Conservation (phyloP, 2,329 filamentous ascomycete genomes). For the Penicillium sp. region DNA sequence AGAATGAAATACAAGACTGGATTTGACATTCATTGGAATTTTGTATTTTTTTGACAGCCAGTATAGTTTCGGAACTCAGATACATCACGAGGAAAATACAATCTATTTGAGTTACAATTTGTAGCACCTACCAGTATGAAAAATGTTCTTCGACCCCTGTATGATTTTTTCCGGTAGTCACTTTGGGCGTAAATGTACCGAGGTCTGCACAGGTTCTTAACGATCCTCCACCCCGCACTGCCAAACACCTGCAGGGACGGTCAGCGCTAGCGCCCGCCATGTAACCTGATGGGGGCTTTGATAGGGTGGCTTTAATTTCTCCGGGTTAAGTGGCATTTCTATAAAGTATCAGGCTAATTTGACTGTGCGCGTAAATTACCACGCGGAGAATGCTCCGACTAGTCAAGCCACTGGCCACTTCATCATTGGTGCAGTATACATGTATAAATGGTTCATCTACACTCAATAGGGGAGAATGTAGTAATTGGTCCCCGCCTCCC, state of each 20-base stretch:
- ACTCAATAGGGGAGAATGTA: accelerated
- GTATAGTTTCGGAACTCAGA: neutral
- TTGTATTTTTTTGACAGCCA: neutral
- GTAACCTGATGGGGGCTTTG: neutral
- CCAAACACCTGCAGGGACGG: neutral
- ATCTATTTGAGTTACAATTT: neutral
- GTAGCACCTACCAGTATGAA: neutral
- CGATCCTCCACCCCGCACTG: neutral
- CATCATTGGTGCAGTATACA: neutral
- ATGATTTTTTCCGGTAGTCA: neutral
- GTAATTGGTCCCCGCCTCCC: too few relatives aligned
- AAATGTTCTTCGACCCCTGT: neutral
- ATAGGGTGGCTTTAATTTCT: neutral
- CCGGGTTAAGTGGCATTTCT: neutral
- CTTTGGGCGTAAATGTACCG: neutral
- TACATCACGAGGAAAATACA: neutral
- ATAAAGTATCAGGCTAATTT: neutral
- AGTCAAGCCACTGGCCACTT: slow-evolving; percentile 3
- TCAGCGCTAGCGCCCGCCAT: neutral
- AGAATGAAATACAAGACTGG: neutral
- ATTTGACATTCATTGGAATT: neutral
- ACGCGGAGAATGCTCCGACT: slow-evolving; percentile 16
- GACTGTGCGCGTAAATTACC: neutral
- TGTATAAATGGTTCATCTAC: too few relatives aligned
- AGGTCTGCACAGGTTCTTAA: neutral